phyloP scores from a whole-genome alignment of 2,329 filamentous ascomycete genomes.

The Xylariales sp. region DNA sequence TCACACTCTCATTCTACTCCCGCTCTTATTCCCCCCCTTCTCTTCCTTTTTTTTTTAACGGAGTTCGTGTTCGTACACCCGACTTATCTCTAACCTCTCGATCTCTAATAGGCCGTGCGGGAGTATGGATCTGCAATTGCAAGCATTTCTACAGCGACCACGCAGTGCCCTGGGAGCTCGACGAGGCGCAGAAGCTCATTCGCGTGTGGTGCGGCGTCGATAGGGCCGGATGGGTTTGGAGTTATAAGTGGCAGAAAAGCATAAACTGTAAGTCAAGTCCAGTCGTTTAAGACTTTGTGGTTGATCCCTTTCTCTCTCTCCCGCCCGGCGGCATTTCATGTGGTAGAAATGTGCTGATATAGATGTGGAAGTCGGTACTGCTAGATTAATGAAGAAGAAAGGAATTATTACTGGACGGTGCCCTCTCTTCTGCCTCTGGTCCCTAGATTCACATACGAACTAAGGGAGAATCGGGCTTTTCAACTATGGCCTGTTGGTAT shows the following conservation, averaged over 20 bases:
- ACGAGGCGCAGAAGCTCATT: constrained; percentile 13
- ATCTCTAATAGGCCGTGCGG: constrained; percentile 2
- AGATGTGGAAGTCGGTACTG: background rate
- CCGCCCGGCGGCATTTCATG: too few relatives aligned
- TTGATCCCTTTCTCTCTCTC: background rate
- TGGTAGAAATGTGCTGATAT: background rate
- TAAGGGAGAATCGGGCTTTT: background rate
- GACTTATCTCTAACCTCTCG: background rate
- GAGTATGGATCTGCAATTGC: constrained; percentile 35
- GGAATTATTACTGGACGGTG: background rate
- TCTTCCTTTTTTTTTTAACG: background rate
- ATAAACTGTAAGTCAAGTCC: constrained; percentile 16
- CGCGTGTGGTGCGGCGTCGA: background rate
- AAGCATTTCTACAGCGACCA: constrained; percentile 21
- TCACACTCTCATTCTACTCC: background rate
- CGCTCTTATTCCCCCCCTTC: background rate
- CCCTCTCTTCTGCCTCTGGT: constrained; percentile 9
- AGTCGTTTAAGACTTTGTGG: background rate
- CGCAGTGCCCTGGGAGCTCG: background rate
- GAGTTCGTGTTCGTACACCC: too few relatives aligned
- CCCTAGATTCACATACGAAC: too few relatives aligned
- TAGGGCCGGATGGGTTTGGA: constrained; percentile 26
- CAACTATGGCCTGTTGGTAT: too few relatives aligned
- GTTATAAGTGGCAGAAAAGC: constrained; percentile 27
- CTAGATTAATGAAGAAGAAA: background rate